These are phyloP conservation scores for Chiua virens DNA, from an alignment of 768 basidiomycete species.

Conservation along the genomic window DNA sequence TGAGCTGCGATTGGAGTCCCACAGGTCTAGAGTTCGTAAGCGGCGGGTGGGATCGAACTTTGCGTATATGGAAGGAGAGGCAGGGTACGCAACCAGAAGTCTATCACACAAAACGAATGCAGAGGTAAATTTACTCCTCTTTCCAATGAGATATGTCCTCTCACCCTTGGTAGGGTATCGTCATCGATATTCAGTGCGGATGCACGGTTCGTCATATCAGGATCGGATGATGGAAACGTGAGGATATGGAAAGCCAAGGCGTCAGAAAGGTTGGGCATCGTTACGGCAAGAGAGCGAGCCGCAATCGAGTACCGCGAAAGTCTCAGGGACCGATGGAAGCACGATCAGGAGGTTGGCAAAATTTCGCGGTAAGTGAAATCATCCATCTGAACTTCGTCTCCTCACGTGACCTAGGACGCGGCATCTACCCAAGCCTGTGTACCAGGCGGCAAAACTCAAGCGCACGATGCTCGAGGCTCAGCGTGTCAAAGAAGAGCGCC, in stretches of 20 bases:
- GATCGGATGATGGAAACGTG: constrained; percentile 94
- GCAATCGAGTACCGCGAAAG: constrained; percentile 90
- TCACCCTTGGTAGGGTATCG: constrained; percentile 59
- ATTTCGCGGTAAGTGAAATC: constrained; percentile 66
- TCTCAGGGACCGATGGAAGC: constrained; percentile 86
- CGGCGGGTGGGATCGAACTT: constrained; percentile 94
- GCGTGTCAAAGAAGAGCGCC: constrained; percentile 90
- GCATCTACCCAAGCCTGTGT: constrained; percentile 88
- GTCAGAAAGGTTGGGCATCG: constrained; percentile 86
- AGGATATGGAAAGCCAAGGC: constrained; percentile 95
- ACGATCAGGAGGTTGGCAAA: constrained; percentile 77
- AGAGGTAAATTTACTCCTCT: constrained; percentile 54
- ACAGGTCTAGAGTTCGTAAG: constrained; percentile 95
- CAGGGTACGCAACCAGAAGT: constrained; percentile 81
- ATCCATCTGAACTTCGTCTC: neutral
- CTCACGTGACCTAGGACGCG: constrained; percentile 50
- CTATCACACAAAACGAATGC: constrained; percentile 99
- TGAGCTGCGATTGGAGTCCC: constrained; percentile 96
- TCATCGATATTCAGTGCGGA: constrained; percentile 88
- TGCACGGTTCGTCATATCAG: constrained; percentile 85
- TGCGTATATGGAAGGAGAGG: constrained; percentile 90
- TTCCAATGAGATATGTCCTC: neutral
- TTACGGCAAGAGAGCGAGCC: constrained; percentile 88
- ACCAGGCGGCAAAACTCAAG: constrained; percentile 86
- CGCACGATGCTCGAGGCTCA: constrained; percentile 88